Conservation (phyloP, 805 yeast species). For the Blastobotrys terrestris region DNA sequence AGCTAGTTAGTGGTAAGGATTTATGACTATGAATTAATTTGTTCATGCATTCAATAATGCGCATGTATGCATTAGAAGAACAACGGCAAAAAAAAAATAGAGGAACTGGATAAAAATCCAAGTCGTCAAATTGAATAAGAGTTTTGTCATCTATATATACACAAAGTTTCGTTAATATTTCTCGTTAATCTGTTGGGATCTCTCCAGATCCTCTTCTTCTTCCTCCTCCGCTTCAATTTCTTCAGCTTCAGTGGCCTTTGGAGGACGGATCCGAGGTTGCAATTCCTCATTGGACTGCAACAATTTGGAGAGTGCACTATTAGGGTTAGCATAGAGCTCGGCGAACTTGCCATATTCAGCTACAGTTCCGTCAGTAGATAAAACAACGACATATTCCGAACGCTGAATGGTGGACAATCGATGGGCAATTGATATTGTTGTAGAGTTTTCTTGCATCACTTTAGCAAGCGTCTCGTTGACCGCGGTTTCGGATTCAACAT, state of each 20-base stretch:
- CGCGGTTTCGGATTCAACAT: conserved; percentile 78
- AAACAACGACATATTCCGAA: conserved; percentile 73
- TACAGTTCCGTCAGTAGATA: conserved; percentile 66
- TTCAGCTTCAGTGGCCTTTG: conserved; percentile 18
- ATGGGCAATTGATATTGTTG: conserved; percentile 84
- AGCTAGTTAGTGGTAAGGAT: conserved; percentile 9
- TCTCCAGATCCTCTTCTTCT: conserved; percentile 17
- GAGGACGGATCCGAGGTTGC: neutral
- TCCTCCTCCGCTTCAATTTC: conserved; percentile 27
- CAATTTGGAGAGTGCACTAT: conserved; percentile 38
- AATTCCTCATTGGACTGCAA: conserved; percentile 18
- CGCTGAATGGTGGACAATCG: conserved; percentile 80
- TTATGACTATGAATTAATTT: no score
- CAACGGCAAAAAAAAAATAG: no score
- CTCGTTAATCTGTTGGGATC: neutral
- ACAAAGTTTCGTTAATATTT: neutral
- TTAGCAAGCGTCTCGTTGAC: conserved; percentile 66
- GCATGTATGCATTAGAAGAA: no score
- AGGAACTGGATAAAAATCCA: no score
- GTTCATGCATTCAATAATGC: no score
- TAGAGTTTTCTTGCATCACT: conserved; percentile 51
- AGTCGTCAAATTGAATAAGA: neutral
- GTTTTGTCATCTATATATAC: neutral
- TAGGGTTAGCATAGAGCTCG: conserved; percentile 41
- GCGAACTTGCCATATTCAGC: conserved; percentile 63